phyloP scores from a whole-genome alignment of 306 rosid species.

The Amphicarpaea edgeworthii region DNA sequence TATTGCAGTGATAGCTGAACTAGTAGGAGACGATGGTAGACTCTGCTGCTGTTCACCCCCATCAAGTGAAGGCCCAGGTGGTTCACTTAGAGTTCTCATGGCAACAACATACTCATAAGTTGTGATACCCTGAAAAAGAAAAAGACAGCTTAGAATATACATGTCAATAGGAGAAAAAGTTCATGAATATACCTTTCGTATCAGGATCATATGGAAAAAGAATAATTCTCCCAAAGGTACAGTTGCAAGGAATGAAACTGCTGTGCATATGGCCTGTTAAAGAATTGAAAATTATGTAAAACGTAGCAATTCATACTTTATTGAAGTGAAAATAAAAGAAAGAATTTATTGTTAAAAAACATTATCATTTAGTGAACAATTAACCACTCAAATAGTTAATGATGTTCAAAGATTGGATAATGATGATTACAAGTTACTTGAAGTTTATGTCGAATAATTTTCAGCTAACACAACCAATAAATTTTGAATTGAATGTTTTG shows the following conservation, averaged over 20 bases:
- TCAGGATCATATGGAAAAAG: slow-evolving; percentile 85
- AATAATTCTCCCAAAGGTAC: slow-evolving; percentile 84
- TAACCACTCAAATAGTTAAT: slow-evolving; percentile 16
- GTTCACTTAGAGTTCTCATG: slow-evolving; percentile 84
- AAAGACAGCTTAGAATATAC: slow-evolving; percentile 42
- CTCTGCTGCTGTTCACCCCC: slow-evolving; percentile 85
- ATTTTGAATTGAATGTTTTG: not conserved
- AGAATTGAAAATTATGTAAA: slow-evolving; percentile 42
- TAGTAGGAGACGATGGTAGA: slow-evolving; percentile 78
- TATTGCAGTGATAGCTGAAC: slow-evolving; percentile 79
- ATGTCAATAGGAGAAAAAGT: slow-evolving; percentile 26
- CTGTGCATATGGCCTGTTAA: slow-evolving; percentile 80
- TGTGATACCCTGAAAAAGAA: slow-evolving; percentile 73
- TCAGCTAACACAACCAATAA: slow-evolving; percentile 26
- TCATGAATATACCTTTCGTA: slow-evolving; percentile 68
- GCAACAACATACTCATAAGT: slow-evolving; percentile 89
- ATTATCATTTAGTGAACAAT: slow-evolving; percentile 23
- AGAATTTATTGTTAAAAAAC: not conserved
- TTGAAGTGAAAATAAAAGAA: slow-evolving; percentile 28
- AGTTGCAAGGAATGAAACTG: slow-evolving; percentile 72
- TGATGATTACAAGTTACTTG: not conserved
- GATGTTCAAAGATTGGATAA: not conserved
- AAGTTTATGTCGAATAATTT: slow-evolving; percentile 28
- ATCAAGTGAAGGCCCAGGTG: slow-evolving; percentile 80
- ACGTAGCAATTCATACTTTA: slow-evolving; percentile 8